Conservation (phyloP, 176 grass and related monocot species). For the Triticum monococcum region DNA sequence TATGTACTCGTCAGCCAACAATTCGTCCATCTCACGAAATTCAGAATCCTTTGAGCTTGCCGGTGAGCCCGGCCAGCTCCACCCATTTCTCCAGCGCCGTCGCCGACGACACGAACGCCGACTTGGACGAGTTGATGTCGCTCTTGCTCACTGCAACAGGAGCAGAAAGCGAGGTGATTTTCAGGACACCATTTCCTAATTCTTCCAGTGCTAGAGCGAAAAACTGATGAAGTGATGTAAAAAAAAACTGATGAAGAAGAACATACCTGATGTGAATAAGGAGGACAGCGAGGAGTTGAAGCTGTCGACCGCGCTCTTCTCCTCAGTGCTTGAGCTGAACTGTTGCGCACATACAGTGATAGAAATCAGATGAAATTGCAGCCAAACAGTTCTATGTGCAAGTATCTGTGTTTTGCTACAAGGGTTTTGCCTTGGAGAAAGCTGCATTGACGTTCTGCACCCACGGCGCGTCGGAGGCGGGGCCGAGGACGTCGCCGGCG, state of each 20-base stretch:
- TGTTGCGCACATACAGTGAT: neutral
- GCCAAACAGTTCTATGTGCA: too few relatives aligned
- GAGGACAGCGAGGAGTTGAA: constrained; percentile 88
- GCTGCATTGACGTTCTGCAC: constrained; percentile 74
- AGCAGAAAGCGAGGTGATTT: neutral
- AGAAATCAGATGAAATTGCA: neutral
- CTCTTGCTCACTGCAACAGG: constrained; percentile 64
- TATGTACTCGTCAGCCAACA: neutral
- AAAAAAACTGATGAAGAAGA: neutral
- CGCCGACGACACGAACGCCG: constrained; percentile 81
- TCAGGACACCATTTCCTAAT: too few relatives aligned
- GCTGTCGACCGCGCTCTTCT: constrained; percentile 54
- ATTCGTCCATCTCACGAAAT: constrained; percentile 28
- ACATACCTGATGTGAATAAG: constrained; percentile 69
- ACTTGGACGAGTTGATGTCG: constrained; percentile 64
- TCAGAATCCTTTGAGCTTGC: constrained; percentile 87
- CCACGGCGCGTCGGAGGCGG: constrained; percentile 48
- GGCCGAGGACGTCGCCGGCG: constrained; percentile 64
- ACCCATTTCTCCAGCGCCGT: constrained; percentile 89
- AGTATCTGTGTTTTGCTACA: too few relatives aligned
- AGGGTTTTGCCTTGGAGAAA: constrained; percentile 60
- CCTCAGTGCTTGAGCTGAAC: constrained; percentile 77
- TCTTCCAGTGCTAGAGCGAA: neutral
- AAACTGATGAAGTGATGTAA: neutral
- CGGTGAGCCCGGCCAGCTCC: constrained; percentile 54